A percentile compares a stretch with the other conserved stretches of the same genome.
Evolutionary conservation across 176 grass and related monocot genomes (phyloP).

Genomic region (Eremochloa ophiuroides): DNA sequence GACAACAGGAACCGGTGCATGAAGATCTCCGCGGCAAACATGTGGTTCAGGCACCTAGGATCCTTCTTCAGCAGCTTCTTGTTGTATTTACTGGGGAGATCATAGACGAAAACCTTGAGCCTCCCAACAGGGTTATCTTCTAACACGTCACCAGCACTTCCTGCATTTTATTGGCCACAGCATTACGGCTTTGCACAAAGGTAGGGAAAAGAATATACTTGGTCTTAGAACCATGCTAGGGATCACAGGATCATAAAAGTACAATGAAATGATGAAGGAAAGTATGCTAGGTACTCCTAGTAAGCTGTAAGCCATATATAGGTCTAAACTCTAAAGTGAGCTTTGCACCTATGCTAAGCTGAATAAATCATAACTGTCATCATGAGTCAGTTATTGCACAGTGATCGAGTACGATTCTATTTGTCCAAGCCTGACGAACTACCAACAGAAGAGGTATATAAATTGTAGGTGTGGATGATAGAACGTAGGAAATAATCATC

Average conservation of each 20-base stretch:
- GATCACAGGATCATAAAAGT: slow-evolving; percentile 10
- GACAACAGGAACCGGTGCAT: slow-evolving; percentile 84
- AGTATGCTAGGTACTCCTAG: not conserved
- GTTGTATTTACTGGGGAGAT: slow-evolving; percentile 87
- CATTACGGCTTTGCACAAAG: slow-evolving; percentile 26
- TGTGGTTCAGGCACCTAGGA: slow-evolving; percentile 81
- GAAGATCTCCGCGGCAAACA: slow-evolving; percentile 92
- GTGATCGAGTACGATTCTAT: not conserved
- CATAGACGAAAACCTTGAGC: slow-evolving; percentile 86
- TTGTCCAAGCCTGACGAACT: not conserved
- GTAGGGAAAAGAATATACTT: slow-evolving; percentile 30
- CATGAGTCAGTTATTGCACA: not conserved
- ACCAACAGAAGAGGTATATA: not conserved
- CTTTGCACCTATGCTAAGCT: not conserved
- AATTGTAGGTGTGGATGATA: not conserved
- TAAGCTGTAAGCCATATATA: slow-evolving; percentile 16
- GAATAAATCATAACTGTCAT: not conserved
- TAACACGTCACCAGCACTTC: slow-evolving; percentile 77
- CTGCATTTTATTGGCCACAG: slow-evolving; percentile 42
- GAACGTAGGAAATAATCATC: not conserved
- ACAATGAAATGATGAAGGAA: slow-evolving; percentile 2
- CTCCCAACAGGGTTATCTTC: slow-evolving; percentile 86
- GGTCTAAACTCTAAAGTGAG: not conserved
- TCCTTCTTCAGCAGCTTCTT: slow-evolving; percentile 78
- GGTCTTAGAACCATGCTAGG: not conserved